Evolutionary conservation across 2,329 filamentous ascomycete species (phyloP).

Genomic region (Paraphoma chrysanthemicola): DNA sequence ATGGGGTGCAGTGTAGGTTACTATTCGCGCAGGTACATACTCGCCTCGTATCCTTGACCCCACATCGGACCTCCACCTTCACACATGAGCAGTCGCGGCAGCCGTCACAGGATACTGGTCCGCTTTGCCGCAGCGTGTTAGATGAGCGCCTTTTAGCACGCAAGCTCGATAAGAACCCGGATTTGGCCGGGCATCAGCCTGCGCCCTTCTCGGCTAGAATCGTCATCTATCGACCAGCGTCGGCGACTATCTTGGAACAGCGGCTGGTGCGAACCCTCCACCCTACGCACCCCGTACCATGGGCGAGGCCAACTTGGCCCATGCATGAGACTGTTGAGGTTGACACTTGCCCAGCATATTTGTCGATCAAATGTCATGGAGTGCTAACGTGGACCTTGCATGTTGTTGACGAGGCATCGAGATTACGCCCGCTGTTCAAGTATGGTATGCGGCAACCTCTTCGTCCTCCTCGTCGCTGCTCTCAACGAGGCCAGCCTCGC

Average conservation of each 20-base stretch:
- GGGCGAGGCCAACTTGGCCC: slow-evolving; percentile 9
- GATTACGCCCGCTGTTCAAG: slow-evolving; percentile 19
- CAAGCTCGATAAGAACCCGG: slow-evolving; percentile 35
- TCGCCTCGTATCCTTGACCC: slow-evolving; percentile 21
- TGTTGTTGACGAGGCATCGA: neutral
- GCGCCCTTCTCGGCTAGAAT: slow-evolving; percentile 26
- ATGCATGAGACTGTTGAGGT: neutral
- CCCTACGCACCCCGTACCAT: slow-evolving; percentile 11
- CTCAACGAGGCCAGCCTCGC: slow-evolving; percentile 50
- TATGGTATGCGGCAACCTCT: slow-evolving; percentile 42
- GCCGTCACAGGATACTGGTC: slow-evolving; percentile 15
- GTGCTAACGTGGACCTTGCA: slow-evolving; percentile 11
- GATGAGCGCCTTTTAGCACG: slow-evolving; percentile 24
- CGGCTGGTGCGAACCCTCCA: slow-evolving; percentile 7
- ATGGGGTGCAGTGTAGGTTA: slow-evolving; percentile 11
- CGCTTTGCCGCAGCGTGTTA: slow-evolving; percentile 24
- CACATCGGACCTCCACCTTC: slow-evolving; percentile 26
- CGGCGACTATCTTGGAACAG: slow-evolving; percentile 12
- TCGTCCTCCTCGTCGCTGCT: slow-evolving; percentile 42
- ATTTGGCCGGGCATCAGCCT: slow-evolving; percentile 29
- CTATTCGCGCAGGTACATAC: slow-evolving; percentile 2
- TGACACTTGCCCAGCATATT: slow-evolving; percentile 4
- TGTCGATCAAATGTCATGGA: slow-evolving; percentile 19
- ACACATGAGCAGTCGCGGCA: slow-evolving; percentile 37
- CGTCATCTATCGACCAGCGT: slow-evolving; percentile 20